Base-by-base conservation (phyloP, 208 protist genomes). In the Crithidia sp. region DNA sequence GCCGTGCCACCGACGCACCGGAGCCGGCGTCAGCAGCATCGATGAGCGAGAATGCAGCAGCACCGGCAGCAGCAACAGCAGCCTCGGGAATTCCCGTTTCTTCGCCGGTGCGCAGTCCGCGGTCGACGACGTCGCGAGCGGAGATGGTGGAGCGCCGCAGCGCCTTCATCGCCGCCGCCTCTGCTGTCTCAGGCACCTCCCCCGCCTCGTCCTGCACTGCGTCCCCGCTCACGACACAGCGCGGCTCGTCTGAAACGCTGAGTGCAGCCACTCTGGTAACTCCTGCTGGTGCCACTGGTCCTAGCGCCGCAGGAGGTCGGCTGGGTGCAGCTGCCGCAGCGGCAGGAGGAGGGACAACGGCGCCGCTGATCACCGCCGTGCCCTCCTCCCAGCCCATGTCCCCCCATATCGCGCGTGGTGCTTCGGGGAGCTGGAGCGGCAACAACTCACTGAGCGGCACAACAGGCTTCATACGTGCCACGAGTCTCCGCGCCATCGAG, bases 401-500 rank as follows among this genome's bases (percentile, higher is more conserved):
- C 4, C n/a, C 61, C 37, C 43, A 43, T 5, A 8, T 36, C 5
- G 61, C 55, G 28, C 7, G 39, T 9, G 61, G 47, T 3, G 7
- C 19, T 8, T 40, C 47, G 3, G n/a, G 64, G 19, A 67, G 49
- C 59, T 71, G 73, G 47, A 56, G 19, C 41, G 50, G 17, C 60
- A 52, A 60, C 13, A 53, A 9, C 37, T 77, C 50, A 3, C 14
- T 55, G 5, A n/a, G n/a, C 36, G 52, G 63, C 45, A 67, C 65
- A 5, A 62, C 73, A 8, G 28, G 17, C 14, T 71, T 43, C 65
- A 77, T 72, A 19, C 41, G 58, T 37, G 63, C 73, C 10, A 47
- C 73, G 13, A 66, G 65, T 40, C 54, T 28, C 16, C 61, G 65
- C 43, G 66, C 65, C 19, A 40, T 72, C 57, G 52, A 74, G 66